These are phyloP conservation scores for Naganishia liquefaciens DNA, from an alignment of 1,284 basidiomycete species.

Conservation along the genomic window DNA sequence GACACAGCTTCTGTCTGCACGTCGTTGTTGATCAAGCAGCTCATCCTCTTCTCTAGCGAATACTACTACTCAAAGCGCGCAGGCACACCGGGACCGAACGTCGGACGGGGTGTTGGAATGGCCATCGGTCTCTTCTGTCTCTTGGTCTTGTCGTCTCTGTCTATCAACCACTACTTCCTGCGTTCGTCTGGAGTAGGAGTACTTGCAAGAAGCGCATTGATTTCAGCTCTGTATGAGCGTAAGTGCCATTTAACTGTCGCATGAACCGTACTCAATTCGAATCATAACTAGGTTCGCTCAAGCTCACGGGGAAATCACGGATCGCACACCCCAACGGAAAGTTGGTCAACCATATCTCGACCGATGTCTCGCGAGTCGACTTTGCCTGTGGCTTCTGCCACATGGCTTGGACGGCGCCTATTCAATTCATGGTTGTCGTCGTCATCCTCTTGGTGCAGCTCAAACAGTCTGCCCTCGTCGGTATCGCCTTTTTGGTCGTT, in stretches of 20 bases:
- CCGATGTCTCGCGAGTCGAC: slow-evolving; percentile 79
- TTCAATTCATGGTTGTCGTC: slow-evolving; percentile 52
- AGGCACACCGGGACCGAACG: slow-evolving; percentile 59
- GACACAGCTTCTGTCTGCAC: slow-evolving; percentile 73
- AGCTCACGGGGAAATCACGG: slow-evolving; percentile 77
- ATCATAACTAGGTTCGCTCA: slow-evolving; percentile 60
- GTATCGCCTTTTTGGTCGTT: slow-evolving; percentile 69
- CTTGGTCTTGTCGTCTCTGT: slow-evolving; percentile 68
- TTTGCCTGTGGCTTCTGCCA: slow-evolving; percentile 80
- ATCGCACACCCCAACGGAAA: slow-evolving; percentile 79
- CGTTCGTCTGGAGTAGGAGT: slow-evolving; percentile 68
- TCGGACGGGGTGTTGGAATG: slow-evolving; percentile 74
- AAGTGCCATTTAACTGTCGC: background rate
- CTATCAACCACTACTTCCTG: slow-evolving; percentile 70
- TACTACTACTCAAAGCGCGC: slow-evolving; percentile 62
- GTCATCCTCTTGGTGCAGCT: slow-evolving; percentile 57
- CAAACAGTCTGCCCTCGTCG: slow-evolving; percentile 58
- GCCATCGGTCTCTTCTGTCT: slow-evolving; percentile 70
- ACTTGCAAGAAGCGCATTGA: slow-evolving; percentile 79
- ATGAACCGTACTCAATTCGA: background rate
- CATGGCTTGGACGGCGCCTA: slow-evolving; percentile 68
- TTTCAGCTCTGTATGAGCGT: slow-evolving; percentile 78
- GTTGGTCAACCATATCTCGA: slow-evolving; percentile 89
- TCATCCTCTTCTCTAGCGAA: slow-evolving; percentile 72
- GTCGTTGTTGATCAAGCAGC: slow-evolving; percentile 74